phyloP scores from a whole-genome alignment of 345 rosid species.

The Corchorus capsularis region DNA sequence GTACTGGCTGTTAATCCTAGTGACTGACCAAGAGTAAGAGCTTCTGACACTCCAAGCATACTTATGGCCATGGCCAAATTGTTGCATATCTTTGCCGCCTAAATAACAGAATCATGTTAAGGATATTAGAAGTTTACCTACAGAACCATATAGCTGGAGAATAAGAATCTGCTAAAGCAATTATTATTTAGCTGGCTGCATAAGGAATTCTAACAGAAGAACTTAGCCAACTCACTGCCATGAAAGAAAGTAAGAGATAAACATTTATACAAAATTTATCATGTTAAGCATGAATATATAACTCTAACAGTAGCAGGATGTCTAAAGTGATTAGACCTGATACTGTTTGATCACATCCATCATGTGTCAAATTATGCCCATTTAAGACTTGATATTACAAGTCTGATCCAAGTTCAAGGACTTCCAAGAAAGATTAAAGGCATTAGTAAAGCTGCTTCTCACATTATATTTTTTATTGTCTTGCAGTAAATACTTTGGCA shows the following conservation, averaged over 20 bases:
- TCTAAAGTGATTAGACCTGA: not conserved
- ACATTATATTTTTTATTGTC: not conserved
- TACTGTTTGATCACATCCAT: not conserved
- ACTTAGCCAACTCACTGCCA: not conserved
- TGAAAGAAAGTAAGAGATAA: constrained; percentile 5
- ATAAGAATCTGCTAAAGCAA: not conserved
- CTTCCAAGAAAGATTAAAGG: not conserved
- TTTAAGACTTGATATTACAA: not conserved
- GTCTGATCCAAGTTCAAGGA: not conserved
- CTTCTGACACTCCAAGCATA: constrained; percentile 94
- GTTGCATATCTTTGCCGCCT: constrained; percentile 98
- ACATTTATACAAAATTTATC: not conserved
- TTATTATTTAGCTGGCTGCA: not conserved
- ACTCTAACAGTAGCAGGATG: not conserved
- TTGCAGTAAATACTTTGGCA: not conserved
- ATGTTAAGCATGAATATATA: not conserved
- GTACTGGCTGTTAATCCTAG: constrained; percentile 69
- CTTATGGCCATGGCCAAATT: constrained; percentile 92
- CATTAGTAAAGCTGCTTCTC: not conserved
- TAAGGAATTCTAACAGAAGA: not conserved
- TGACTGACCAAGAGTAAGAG: constrained; percentile 87
- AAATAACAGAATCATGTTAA: constrained; percentile 18
- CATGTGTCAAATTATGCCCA: constrained; percentile 1
- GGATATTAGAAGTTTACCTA: constrained; percentile 12
- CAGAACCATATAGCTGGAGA: not conserved